Conservation (phyloP, 768 basidiomycete species). For the Lentinula raphanica region DNA sequence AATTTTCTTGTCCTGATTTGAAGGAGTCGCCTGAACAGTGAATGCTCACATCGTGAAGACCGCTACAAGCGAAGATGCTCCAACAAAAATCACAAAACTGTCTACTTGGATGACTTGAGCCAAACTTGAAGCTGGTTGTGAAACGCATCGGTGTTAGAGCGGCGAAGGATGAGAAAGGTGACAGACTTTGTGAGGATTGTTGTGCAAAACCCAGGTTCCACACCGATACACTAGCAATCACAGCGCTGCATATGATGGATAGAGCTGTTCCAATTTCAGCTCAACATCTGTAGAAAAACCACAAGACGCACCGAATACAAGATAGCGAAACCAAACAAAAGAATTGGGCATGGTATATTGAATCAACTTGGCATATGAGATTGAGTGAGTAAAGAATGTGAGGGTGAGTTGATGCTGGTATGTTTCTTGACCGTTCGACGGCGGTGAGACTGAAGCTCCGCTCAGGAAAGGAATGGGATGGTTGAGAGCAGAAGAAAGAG, state of each 20-base stretch:
- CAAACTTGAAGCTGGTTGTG: not conserved
- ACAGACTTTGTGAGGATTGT: constrained; percentile 35
- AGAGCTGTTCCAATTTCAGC: constrained; percentile 31
- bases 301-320: constrained; percentile 50
- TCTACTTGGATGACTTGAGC: constrained; percentile 34
- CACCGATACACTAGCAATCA: constrained; percentile 59
- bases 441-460: constrained; percentile 22
- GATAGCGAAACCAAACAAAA: constrained; percentile 50
- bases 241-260: constrained; percentile 60
- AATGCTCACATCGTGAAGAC: constrained; percentile 56
- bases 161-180: not conserved
- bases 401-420: constrained; percentile 12
- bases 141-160: not conserved
- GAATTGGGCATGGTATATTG: constrained; percentile 32
- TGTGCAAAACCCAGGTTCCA: constrained; percentile 60
- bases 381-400: constrained; percentile 23
- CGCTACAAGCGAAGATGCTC: constrained; percentile 50
- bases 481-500: not conserved
- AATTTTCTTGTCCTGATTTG: no score
- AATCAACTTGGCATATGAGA: constrained; percentile 27
- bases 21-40: no score
- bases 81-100: constrained; percentile 54
- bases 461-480: constrained; percentile 4
- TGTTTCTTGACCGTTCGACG: constrained; percentile 6
- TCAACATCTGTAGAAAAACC: not conserved